Base-by-base conservation (phyloP, 1,284 basidiomycete genomes). In the Rhodotorula mucilaginosa region DNA sequence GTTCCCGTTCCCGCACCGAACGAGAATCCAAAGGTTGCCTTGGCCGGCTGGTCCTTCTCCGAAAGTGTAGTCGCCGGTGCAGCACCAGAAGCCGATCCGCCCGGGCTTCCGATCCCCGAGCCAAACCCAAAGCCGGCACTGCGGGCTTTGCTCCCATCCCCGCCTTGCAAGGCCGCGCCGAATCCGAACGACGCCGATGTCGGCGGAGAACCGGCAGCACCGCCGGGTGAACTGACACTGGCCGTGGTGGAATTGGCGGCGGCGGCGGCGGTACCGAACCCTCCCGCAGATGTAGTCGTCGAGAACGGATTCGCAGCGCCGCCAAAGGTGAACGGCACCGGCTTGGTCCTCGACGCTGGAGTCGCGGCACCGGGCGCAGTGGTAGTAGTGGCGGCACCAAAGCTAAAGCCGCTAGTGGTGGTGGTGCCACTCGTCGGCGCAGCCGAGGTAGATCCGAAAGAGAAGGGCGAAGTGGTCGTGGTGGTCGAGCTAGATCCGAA, bases 181-280 rank as follows among this genome's bases (percentile, higher is more conserved):
- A 76, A 76, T 5, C 67, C 63, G 52, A 76, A 76, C 23, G 64
- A 31, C 4, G 74, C 70, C 2, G 74, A 31, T 6, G 74, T 68
- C 2, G 74, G 69, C 0, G 72, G 68, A 8, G 67, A 61, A 1
- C 65, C 62, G 47, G 72, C 74, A 47, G 74, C 74, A 47, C 72
- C 70, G 6, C 67, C 59, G 26, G 65, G 69, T 3, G 74, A 62
- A 64, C 72, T 67, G 1, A 73, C 70, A 15, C 72, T 70, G 1
- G 73, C 70, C 0, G 65, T 44, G 1, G 69, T 51, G 19, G 73
- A 60, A 58, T 72, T 72, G 3, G 58, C 57, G 3, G 62, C 31
- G 16, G 49, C 34, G 34, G 34, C 34, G 34, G 49, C 39, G 39
- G 39, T 13, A 10, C 39, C 39, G 39, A 44, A 44, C 8, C 39